Conservation (phyloP, 1,139 yeast species). For the Debaryomyces coudertii region DNA sequence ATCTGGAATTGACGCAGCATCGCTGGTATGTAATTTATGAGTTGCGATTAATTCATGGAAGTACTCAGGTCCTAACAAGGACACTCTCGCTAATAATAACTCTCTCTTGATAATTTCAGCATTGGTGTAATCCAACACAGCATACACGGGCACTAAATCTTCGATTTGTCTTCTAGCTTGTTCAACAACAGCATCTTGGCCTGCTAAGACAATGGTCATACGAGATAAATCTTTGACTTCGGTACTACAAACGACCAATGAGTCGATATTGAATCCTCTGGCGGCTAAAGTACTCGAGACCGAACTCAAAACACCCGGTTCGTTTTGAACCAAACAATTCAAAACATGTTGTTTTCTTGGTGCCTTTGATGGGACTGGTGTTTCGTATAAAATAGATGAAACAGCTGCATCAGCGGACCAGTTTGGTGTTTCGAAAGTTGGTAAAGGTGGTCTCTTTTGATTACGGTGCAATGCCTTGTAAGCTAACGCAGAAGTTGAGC, state of each 20-base stretch:
- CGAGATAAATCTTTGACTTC: constrained; percentile 94
- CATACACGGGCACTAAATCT: constrained; percentile 97
- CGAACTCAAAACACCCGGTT: constrained; percentile 94
- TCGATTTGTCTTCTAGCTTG: constrained; percentile 99
- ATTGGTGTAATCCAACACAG: constrained; percentile 91
- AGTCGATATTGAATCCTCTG: constrained; percentile 96
- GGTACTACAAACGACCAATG: constrained; percentile 93
- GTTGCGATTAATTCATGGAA: constrained; percentile 92
- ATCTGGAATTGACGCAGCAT: constrained; percentile 47
- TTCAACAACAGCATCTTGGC: constrained; percentile 95
- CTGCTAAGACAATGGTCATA: constrained; percentile 94
- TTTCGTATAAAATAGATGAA: constrained; percentile 90
- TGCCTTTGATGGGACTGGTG: constrained; percentile 73
- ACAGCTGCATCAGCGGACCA: constrained; percentile 98
- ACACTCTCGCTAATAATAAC: constrained; percentile 85
- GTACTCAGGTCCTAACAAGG: constrained; percentile 94
- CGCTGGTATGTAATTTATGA: constrained; percentile 59
- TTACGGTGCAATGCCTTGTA: constrained; percentile 89
- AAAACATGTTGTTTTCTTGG: constrained; percentile 84
- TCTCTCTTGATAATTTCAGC: constrained; percentile 91
- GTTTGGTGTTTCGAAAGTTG: constrained; percentile 91
- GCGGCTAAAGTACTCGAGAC: constrained; percentile 97
- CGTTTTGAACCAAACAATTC: constrained; percentile 96
- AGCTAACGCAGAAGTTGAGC: constrained; percentile 93
- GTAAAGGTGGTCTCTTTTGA: constrained; percentile 86